phyloP scores from a whole-genome alignment of 352 stramenopile genomes.

The Phytopythium kandeliae region DNA sequence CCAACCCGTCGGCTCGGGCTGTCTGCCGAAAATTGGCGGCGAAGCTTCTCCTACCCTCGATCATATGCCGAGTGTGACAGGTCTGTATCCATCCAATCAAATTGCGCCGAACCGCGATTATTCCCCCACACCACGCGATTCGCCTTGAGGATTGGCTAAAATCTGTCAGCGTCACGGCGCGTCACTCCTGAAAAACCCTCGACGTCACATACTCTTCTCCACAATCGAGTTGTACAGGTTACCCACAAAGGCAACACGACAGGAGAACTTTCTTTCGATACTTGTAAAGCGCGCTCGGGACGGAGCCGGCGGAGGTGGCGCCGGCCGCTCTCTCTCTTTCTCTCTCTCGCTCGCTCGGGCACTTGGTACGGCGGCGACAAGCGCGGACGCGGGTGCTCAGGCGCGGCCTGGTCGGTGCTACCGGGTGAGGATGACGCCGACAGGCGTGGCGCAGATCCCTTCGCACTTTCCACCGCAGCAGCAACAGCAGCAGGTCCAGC shows the following conservation, averaged over 20 bases:
- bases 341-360: background rate
- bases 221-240: background rate
- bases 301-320: background rate
- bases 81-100: background rate
- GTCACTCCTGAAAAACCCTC: background rate
- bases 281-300: no score
- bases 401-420: background rate
- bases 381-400: background rate
- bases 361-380: background rate
- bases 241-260: no score
- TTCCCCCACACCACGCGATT: background rate
- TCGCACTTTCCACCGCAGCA: background rate
- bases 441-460: background rate
- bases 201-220: conserved; percentile 1
- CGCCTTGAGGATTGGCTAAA: background rate
- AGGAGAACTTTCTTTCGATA: conserved; percentile 8
- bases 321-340: background rate
- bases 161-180: background rate
- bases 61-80: background rate
- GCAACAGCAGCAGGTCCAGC: background rate
- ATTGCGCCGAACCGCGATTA: background rate
- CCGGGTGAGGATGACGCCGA: background rate
- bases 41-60: background rate
- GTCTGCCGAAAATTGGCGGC: no score
- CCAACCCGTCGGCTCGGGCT: no score